Base-by-base conservation (phyloP, 768 basidiomycete genomes). In the Crassisporium funariophilum region DNA sequence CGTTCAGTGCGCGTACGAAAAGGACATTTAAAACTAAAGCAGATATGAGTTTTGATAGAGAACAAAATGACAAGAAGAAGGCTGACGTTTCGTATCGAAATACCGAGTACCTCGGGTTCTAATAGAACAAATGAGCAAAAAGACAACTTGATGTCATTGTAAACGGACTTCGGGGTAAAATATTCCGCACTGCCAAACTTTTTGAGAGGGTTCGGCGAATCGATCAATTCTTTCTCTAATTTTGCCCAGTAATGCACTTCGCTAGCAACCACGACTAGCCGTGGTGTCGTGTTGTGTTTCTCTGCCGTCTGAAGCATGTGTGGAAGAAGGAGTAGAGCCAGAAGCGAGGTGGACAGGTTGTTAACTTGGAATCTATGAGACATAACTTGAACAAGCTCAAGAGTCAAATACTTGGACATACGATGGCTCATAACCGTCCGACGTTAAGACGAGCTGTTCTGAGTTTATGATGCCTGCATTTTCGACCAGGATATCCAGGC, bases 341-440 rank as follows among this genome's bases (percentile, higher is more conserved):
- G 60, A 0, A 78, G 62, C 4, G 68, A 58, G 5, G 64, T 65
- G n/a, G 11, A 61, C 4, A 81, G 55, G 49, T 67, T 54, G 54
- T 80, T 78, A 31, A 74, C 67, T 49, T 79, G 77, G 0, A 78
- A 41, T 7, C 77, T 81, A 40, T 7, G 17, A 11, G n/a, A n/a
- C 13, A 9, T 13, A 11, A 25, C n/a, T 5, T 17, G 20, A 23
- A 17, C 34, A 9, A 16, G 15, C 12, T 4, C 17, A n/a, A n/a
- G n/a, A n/a, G n/a, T n/a, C n/a, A n/a, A n/a, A n/a, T n/a, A n/a
- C n/a, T n/a, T n/a, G 19, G 17, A 59, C 71, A 19, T 35, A 75
- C 76, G 44, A 58, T 5, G 54, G 37, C 49, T 77, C 75, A 69
- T 70, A 76, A 7, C 72, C 74, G 53, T 75, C 66, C 2, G 36